phyloP scores from a whole-genome alignment of 2,329 filamentous ascomycete genomes.

The Sporothrix brasiliensis region DNA sequence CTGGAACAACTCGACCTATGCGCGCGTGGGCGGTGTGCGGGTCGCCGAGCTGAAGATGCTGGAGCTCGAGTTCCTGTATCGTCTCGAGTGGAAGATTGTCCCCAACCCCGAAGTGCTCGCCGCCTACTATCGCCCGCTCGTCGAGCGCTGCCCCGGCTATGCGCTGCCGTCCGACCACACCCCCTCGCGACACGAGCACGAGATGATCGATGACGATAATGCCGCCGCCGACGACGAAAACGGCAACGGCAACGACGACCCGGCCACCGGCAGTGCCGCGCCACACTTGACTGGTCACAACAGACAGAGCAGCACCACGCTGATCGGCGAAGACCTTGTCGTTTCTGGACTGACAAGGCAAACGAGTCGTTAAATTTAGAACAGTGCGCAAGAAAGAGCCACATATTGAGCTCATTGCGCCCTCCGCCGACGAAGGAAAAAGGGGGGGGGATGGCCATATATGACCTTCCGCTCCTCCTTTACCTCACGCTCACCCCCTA shows the following conservation, averaged over 20 bases:
- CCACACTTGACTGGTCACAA: constrained; percentile 1
- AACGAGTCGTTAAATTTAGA: neutral
- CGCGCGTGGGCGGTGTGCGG: constrained; percentile 88
- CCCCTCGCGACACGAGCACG: constrained; percentile 37
- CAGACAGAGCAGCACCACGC: constrained; percentile 33
- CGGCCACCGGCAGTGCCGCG: neutral
- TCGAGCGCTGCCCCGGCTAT: constrained; percentile 66
- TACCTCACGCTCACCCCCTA: neutral
- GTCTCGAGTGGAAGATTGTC: constrained; percentile 95
- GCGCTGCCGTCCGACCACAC: constrained; percentile 49
- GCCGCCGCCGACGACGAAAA: constrained; percentile 37
- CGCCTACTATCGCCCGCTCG: constrained; percentile 87
- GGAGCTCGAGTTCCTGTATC: constrained; percentile 89
- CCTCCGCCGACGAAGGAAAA: no score
- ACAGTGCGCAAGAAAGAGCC: neutral
- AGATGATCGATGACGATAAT: constrained; percentile 42
- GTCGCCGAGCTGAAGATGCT: constrained; percentile 86
- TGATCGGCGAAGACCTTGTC: constrained; percentile 32
- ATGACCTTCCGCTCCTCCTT: neutral
- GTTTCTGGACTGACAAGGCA: constrained; percentile 28
- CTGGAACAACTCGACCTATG: constrained; percentile 98
- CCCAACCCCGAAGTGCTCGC: constrained; percentile 91
- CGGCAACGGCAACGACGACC: constrained; percentile 41
- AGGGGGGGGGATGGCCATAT: neutral
- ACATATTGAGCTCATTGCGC: neutral